These are phyloP conservation scores for Saccharomyces kudriavzevii DNA, from an alignment of 805 yeast genomes.

Conservation along the genomic window DNA sequence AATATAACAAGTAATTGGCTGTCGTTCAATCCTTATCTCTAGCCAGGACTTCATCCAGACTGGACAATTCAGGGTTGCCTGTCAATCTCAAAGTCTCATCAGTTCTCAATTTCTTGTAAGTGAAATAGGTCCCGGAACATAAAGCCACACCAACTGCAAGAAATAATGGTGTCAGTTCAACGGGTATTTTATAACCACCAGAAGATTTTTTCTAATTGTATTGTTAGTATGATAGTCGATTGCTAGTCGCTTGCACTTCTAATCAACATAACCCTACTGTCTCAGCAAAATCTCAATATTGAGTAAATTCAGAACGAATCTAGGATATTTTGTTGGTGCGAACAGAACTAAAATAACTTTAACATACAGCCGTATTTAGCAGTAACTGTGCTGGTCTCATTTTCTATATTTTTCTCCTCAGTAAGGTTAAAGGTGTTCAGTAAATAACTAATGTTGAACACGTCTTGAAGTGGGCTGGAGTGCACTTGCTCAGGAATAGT, in stretches of 20 bases:
- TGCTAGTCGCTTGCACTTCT: neutral
- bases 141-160: constrained; percentile 49
- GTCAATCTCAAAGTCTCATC: constrained; percentile 45
- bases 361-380: constrained; percentile 41
- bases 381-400: constrained; percentile 46
- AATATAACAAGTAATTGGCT: neutral
- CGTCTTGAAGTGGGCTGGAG: neutral
- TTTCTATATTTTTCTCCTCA: constrained; percentile 1
- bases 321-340: neutral
- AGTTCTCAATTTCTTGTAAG: constrained; percentile 42
- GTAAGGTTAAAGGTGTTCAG: neutral
- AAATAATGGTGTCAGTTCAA: constrained; percentile 52
- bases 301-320: neutral
- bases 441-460: neutral
- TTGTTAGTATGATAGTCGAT: constrained; percentile 1
- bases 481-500: neutral
- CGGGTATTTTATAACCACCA: constrained; percentile 35
- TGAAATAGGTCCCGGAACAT: constrained; percentile 43
- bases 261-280: neutral
- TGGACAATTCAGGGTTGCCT: constrained; percentile 35
- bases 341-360: neutral
- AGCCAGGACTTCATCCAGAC: constrained; percentile 24
- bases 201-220: constrained; percentile 30
- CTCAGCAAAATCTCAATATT: neutral
- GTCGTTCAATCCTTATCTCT: constrained; percentile 5